Evolutionary conservation across 108 stramenopile species (phyloP).

Genomic region (Skeletonema marinoi): DNA sequence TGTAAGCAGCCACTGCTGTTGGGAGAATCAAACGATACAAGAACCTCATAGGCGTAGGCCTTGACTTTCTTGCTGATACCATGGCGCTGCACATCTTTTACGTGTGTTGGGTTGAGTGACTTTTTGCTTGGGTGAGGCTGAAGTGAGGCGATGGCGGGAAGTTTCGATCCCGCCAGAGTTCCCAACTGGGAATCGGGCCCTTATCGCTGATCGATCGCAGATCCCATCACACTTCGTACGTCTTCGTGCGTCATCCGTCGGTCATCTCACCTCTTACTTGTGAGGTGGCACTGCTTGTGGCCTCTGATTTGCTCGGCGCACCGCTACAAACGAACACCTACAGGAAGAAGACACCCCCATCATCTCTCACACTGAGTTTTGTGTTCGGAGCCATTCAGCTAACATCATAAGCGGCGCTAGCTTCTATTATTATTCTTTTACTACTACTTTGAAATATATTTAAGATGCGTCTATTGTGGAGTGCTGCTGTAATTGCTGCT

Average conservation of each 20-base stretch:
- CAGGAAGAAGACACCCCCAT: not conserved
- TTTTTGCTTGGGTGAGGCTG: no score
- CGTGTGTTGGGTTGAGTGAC: not conserved
- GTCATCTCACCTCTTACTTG: constrained; percentile 4
- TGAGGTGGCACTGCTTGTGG: constrained; percentile 1
- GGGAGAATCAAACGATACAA: not conserved
- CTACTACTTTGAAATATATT: not conserved
- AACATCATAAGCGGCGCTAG: not conserved
- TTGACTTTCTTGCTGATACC: not conserved
- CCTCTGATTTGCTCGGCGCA: not conserved
- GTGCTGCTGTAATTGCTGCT: constrained; percentile 27
- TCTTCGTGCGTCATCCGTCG: constrained; percentile 5
- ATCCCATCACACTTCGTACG: not conserved
- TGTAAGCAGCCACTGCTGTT: constrained; percentile 1
- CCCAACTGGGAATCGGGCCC: no score
- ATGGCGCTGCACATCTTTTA: not conserved
- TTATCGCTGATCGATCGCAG: not conserved
- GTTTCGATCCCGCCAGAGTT: not conserved
- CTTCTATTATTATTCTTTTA: not conserved
- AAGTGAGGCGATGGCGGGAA: no score
- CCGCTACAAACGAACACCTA: not conserved
- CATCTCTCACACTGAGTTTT: not conserved
- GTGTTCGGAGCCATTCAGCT: constrained; percentile 1
- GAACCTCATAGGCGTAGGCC: not conserved
- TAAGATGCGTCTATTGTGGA: constrained; percentile 43